Conservation (phyloP, 2,329 filamentous ascomycete genomes). For the Claviceps cyperi region DNA sequence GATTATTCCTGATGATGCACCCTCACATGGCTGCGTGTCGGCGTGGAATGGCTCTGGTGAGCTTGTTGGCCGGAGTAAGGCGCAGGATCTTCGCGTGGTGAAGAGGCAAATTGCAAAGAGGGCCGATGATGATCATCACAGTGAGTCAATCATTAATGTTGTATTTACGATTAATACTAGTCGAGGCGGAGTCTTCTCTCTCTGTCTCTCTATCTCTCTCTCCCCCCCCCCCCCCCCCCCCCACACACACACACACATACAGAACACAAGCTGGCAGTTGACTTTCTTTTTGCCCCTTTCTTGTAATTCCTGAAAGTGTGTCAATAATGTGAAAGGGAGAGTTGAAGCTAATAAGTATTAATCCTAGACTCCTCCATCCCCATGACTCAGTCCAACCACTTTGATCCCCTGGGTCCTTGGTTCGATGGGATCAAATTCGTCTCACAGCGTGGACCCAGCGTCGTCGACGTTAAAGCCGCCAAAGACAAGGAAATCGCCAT, state of each 20-base stretch:
- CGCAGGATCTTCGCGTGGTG: slow-evolving; percentile 12
- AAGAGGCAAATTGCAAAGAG: slow-evolving; percentile 4
- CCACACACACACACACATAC: too few species aligned
- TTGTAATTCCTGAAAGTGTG: too few species aligned
- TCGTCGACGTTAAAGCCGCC: slow-evolving; percentile 10
- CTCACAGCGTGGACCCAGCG: slow-evolving; percentile 35
- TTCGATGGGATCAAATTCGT: slow-evolving; percentile 50
- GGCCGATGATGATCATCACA: neutral
- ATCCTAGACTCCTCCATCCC: slow-evolving; percentile 16
- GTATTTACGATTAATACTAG: too few species aligned
- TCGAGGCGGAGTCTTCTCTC: too few species aligned
- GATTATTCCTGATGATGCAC: slow-evolving; percentile 1
- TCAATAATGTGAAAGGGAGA: too few species aligned
- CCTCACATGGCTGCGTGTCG: slow-evolving; percentile 25
- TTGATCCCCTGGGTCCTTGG: slow-evolving; percentile 41
- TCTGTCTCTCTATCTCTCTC: too few species aligned
- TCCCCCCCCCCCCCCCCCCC: too few species aligned
- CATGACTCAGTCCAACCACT: slow-evolving; percentile 37
- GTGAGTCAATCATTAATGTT: neutral
- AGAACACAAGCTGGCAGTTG: too few species aligned
- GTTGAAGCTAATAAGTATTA: slow-evolving; percentile 10
- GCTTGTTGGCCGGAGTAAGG: slow-evolving; percentile 20
- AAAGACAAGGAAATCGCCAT: slow-evolving; percentile 41
- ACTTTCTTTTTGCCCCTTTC: too few species aligned
- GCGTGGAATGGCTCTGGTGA: slow-evolving; percentile 20